Percentiles rank a stretch among this genome's conserved stretches.
These are phyloP conservation scores for Wickerhamiella australiensis DNA, from an alignment of 805 yeast species.

Conservation along the genomic window DNA sequence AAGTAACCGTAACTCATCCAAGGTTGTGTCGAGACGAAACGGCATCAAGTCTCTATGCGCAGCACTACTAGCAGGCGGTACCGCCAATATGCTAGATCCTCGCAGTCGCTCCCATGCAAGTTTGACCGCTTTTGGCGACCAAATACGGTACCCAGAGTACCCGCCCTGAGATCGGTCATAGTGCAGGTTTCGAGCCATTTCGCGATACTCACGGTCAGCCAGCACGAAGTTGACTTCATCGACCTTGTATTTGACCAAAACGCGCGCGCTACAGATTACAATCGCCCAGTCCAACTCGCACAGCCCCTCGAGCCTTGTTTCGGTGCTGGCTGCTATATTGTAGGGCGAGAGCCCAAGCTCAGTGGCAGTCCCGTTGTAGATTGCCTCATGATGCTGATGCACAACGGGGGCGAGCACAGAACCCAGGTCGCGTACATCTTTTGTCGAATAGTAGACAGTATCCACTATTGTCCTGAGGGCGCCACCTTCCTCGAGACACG, in stretches of 20 bases:
- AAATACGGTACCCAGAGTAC: conserved; percentile 37
- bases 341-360: background rate
- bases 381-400: background rate
- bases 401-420: conserved; percentile 14
- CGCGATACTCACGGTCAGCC: conserved; percentile 62
- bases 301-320: conserved; percentile 27
- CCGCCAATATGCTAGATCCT: conserved; percentile 38
- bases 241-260: conserved; percentile 44
- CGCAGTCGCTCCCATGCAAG: conserved; percentile 66
- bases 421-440: conserved; percentile 39
- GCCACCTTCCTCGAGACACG: conserved; percentile 2
- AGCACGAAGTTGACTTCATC: conserved; percentile 62
- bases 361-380: background rate
- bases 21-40: conserved; percentile 27
- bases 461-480: conserved; percentile 23
- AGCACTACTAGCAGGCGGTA: conserved; percentile 26
- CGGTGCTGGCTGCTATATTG: conserved; percentile 15
- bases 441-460: conserved; percentile 45
- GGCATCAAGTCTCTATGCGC: conserved; percentile 31
- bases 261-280: conserved; percentile 64
- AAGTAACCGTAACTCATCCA: conserved; percentile 27
- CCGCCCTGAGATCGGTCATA: conserved; percentile 33
- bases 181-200: conserved; percentile 38
- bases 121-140: conserved; percentile 50
- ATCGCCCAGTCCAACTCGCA: conserved; percentile 64